Base-by-base conservation (phyloP, 2,329 filamentous ascomycete genomes). In the Penicillium olsonii region DNA sequence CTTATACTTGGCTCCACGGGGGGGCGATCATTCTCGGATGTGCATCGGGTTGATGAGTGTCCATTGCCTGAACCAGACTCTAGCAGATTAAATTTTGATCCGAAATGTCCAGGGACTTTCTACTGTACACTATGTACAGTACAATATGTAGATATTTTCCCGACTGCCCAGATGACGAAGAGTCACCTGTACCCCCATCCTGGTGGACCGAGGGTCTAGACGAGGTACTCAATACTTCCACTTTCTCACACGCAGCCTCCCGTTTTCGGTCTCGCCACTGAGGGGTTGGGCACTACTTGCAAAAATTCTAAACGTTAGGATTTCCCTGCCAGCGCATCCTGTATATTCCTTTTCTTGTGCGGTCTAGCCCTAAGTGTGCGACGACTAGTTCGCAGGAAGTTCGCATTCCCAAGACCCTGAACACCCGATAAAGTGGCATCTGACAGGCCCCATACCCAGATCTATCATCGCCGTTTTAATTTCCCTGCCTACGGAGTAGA, bases 21-120 rank as follows among this genome's bases (percentile, higher is more conserved):
- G 55, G 26, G 53, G 52, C 56, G 55, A 60, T 60, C 57, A 54
- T 56, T 49, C 40, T 54, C 48, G 47, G 46, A 50, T 49, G 27
- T 57, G 54, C 48, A 56, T 58, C 56, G 51, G 53, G 56, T 59
- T 59, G 52, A 60, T 56, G 48, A 49, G 44, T 47, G 20, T 18
- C 43, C 50, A 47, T 53, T 46, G 39, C 34, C 38, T 37, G 39
- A 53, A 46, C 50, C 50, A 43, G 42, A 42, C 35, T 40, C 22
- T 1, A 39, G 35, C 41, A 45, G 22, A 24, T 24, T 45, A 33
- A 7, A 14, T 20, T 5, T 6, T 31, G 22, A 24, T 24, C 22
- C 22, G 8, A 24, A 24, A 24, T 24, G 8, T 5, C 8, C 22
- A 24, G 22, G 22, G n/a, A n/a, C n/a, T n/a, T n/a, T n/a, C n/a